Base-by-base conservation (phyloP, 2,329 filamentous ascomycete genomes). In the Sporothrix euskadiensis region DNA sequence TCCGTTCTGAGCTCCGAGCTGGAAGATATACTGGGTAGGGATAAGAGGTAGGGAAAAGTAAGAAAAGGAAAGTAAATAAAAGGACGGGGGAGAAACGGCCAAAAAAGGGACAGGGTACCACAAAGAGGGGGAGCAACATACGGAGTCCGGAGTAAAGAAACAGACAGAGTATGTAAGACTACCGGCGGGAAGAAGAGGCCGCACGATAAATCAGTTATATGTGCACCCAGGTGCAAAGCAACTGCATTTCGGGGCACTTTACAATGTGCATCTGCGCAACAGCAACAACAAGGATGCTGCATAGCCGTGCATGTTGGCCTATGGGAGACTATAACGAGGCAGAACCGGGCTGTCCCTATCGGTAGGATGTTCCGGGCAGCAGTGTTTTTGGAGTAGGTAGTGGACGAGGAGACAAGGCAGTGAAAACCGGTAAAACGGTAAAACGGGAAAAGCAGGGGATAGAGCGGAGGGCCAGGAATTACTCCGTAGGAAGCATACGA, bases 341-440 rank as follows among this genome's bases (percentile, higher is more conserved):
- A 22, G 39, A 30, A 26, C 10, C 19, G 19, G 39, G 61, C 39
- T 41, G 16, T 32, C 16, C 41, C 56, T 52, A 52, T 52, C 56
- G 69, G 69, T 63, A 63, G 69, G 56, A 63, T 52, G 41, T 71
- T 39, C 56, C 56, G 69, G 61, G 39, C n/a, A 30, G 39, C 7
- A 5, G 22, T 26, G 8, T 10, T 3, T 56, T 56, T 30, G 35
- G 22, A 12, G 57, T 39, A 39, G 5, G 5, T n/a, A n/a, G 19
- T 44, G 5, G 57, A 4, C 19, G 30, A 61, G 57, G 44, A 8
- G 57, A 4, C 19, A 14, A 61, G 57, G 44, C 14, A 49, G 44
- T 49, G 30, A 57, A 56, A 69, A 44, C 30, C 7, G 41, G 22
- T 26, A 30, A 47, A 35, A 22, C 16, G 19, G 32, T 19, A 30